phyloP scores from a whole-genome alignment of 2,329 filamentous ascomycete genomes.

The Cercospora sp. region DNA sequence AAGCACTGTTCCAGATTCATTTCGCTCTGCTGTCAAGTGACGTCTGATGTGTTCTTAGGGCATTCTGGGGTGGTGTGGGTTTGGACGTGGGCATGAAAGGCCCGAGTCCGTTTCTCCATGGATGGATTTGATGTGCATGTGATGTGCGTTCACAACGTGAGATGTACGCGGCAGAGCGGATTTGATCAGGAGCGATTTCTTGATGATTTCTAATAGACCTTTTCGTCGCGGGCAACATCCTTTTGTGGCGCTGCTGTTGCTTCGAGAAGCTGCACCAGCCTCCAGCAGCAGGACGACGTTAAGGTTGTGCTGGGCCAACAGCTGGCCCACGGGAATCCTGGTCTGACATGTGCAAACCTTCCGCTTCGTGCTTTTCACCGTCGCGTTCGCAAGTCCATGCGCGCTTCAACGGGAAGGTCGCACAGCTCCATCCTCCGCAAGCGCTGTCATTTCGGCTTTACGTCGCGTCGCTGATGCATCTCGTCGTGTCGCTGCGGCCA shows the following conservation, averaged over 20 bases:
- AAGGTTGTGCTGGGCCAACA: background rate
- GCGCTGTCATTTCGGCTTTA: conserved; percentile 14
- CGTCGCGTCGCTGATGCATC: background rate
- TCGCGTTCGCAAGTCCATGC: background rate
- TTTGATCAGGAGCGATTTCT: background rate
- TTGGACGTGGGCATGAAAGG: background rate
- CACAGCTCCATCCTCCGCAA: background rate
- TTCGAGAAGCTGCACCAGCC: background rate
- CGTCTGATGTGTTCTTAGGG: background rate
- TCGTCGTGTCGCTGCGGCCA: background rate
- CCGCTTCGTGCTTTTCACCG: background rate
- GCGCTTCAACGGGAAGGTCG: background rate
- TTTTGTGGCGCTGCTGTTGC: background rate
- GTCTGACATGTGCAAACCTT: conserved; percentile 2
- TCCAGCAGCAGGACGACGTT: background rate
- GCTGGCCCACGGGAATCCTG: background rate
- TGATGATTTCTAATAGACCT: background rate
- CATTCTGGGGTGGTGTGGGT: background rate
- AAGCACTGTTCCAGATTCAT: background rate
- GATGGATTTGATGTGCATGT: background rate
- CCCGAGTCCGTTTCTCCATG: background rate
- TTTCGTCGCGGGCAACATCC: background rate
- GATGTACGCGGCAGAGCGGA: background rate
- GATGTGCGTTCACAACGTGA: background rate
- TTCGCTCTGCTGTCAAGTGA: background rate